A percentile compares a stretch with the other conserved stretches of the same genome.
Conservation (phyloP, 352 stramenopile species). For the Phytophthora fragariaefolia region DNA sequence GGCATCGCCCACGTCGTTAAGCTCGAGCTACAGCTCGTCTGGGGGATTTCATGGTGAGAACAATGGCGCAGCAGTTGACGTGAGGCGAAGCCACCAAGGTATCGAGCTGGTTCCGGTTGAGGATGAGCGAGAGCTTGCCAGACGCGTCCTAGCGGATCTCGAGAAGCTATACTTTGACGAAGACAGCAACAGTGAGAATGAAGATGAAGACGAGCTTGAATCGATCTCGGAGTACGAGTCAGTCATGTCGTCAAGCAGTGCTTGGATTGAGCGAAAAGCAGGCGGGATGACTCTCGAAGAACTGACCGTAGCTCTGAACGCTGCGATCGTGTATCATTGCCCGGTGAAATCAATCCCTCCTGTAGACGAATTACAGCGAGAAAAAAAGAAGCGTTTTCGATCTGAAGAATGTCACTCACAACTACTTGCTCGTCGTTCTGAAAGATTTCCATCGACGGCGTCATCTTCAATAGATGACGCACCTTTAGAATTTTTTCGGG, state of each 20-base stretch:
- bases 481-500: slow-evolving; percentile 24
- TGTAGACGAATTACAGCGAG: background rate
- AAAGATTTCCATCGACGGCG: background rate
- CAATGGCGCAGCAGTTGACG: background rate
- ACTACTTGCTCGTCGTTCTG: background rate
- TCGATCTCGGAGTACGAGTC: slow-evolving; percentile 20
- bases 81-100: background rate
- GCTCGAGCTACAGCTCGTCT: slow-evolving; percentile 12
- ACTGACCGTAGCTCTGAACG: slow-evolving; percentile 59
- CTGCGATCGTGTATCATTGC: slow-evolving; percentile 59
- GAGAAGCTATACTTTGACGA: slow-evolving; percentile 54
- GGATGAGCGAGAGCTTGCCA: slow-evolving; percentile 36
- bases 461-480: slow-evolving; percentile 6
- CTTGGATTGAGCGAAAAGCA: slow-evolving; percentile 1
- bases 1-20: slow-evolving; percentile 9
- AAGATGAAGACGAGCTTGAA: slow-evolving; percentile 12
- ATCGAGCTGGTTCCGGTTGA: slow-evolving; percentile 10
- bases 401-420: background rate
- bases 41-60: background rate
- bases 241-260: slow-evolving; percentile 2
- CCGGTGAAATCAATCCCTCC: background rate
- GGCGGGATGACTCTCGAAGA: slow-evolving; percentile 53
- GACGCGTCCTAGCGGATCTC: slow-evolving; percentile 54
- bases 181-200: slow-evolving; percentile 11
- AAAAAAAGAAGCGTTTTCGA: background rate